Conservation (phyloP, 441 rosid genomes). For the Pelargonium myrrhifolium region DNA sequence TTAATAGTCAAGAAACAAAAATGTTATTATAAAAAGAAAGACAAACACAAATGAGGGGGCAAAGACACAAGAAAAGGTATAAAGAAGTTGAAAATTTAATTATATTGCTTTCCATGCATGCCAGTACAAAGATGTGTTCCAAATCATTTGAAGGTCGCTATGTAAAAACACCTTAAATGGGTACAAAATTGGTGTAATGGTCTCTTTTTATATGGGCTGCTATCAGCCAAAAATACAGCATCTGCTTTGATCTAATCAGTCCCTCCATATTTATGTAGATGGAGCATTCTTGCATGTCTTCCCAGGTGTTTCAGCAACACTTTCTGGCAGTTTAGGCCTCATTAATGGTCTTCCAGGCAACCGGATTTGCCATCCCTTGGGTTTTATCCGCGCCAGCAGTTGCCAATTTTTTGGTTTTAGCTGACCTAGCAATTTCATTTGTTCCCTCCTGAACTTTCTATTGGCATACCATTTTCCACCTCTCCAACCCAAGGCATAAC, state of each 20-base stretch:
- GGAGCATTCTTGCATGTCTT: neutral
- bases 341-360: conserved; percentile 3
- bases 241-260: neutral
- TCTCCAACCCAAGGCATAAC: conserved; percentile 91
- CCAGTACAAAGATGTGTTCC: neutral
- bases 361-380: neutral
- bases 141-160: neutral
- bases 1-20: too few species aligned
- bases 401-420: conserved; percentile 1
- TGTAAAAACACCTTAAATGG: neutral
- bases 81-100: neutral
- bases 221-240: neutral
- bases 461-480: conserved; percentile 89
- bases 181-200: neutral
- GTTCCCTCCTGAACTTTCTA: conserved; percentile 62
- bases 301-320: neutral
- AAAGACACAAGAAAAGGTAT: neutral
- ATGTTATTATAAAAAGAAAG: too few species aligned
- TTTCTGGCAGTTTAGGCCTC: neutral
- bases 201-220: neutral
- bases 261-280: neutral
- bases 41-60: neutral
- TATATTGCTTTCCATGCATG: neutral
- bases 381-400: conserved; percentile 2
- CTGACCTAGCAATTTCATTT: conserved; percentile 1